Evolutionary conservation across 2,329 filamentous ascomycete genomes (phyloP), one percentile per base, ranked within the genome.

Genomic region (Aurifilum marmelostoma): DNA sequence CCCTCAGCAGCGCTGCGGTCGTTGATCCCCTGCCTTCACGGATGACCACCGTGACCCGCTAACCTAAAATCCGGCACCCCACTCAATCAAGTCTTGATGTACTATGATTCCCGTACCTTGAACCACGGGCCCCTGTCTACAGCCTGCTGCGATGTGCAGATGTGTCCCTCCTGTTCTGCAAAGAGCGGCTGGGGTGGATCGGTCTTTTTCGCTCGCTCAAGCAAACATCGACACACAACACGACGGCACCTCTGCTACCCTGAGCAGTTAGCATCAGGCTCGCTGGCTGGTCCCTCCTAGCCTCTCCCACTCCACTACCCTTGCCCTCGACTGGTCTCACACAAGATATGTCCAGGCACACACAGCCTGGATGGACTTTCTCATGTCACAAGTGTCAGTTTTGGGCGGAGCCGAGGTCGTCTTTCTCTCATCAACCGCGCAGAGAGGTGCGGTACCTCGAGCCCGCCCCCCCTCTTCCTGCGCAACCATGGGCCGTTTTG

Each of bases 61-160:
- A 71, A 71, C 69, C 67, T 71, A 69, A 69, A 71, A 52, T 69
- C 67, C 62, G 66, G 21, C 54, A 63, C 47, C 69, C 63, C 66
- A 67, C 63, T 63, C 67, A 5, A 5, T 54, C 29, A 66, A 54
- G 43, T 63, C 52, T 39, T 56, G 56, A 68, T 56, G 56, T 60
- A 37, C 56, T 37, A 8, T 34, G 34, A 4, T 4, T 34, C 34
- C 8, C 21, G 16, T 59, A 37, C 21, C 29, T 6, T 21, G 16
- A 12, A 21, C 37, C 50, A 12, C 24, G 21, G n/a, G 63, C 66
- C 63, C 60, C 65, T 66, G 66, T 43, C 56, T 65, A 37, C 66
- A 66, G 39, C 21, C 50, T 66, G 63, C 34, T 34, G 9, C 62
- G 65, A 29, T 21, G 58, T 63, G 69, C 66, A 66, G 67, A 63